Base-by-base conservation (phyloP, 768 basidiomycete genomes). In the Lentinula raphanica region DNA sequence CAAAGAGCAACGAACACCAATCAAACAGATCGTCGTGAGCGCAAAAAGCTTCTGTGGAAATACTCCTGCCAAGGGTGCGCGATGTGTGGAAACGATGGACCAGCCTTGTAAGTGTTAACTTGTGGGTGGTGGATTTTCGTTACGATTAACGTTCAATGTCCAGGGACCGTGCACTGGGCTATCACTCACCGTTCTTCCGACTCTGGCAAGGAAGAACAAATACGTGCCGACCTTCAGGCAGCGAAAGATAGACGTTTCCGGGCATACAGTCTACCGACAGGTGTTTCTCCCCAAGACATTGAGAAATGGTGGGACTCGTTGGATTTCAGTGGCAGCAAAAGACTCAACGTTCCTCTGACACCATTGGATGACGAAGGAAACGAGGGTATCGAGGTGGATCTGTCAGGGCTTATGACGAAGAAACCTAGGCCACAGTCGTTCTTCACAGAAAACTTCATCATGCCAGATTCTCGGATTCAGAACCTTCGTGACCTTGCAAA, bases 91-190 rank as follows among this genome's bases (percentile, higher is more conserved):
- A 12, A 44, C 27, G 39, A 58, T 39, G 49, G 61, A 63, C n/a
- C 58, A 63, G 40, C 68, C 67, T 59, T 76, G 76, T 74, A 54
- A 46, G 72, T 50, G 21, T 11, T 19, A 63, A 8, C 44, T 25
- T 40, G 38, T 45, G 19, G 32, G 27, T 9, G 25, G 53, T 21
- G n/a, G 19, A 29, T 50, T 17, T 54, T 27, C 6, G 5, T 38
- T 5, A 1, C 19, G 23, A 12, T n/a, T 44, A 7, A 19, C 38
- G 5, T 13, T 46, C 12, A n/a, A 19, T 17, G 32, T 17, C 13
- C 61, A 92, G 90, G 89, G 88, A 76, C 75, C 0, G 62, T 85
- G 21, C 76, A 80, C 12, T 93, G 86, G 76, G 73, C 75, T 36
- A 71, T 92, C 40, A 69, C 71, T 0, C 75, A 73, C 19, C 74